Percentiles rank a stretch among this genome's conserved stretches.
These are phyloP conservation scores for Curvularia hawaiiensis DNA, from an alignment of 2,329 filamentous ascomycete genomes.

Conservation along the genomic window DNA sequence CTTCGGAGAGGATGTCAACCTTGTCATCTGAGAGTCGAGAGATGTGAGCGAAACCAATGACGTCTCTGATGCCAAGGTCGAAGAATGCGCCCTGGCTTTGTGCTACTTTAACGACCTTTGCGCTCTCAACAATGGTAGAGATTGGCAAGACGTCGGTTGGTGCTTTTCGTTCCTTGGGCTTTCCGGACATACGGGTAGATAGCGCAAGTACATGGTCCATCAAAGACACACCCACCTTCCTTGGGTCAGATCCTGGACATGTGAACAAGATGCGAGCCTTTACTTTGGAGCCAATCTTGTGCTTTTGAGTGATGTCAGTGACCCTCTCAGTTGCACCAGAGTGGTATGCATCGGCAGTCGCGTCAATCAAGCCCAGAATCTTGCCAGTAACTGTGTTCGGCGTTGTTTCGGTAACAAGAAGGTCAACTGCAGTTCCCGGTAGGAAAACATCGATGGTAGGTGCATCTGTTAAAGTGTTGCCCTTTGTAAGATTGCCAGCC, in stretches of 20 bases:
- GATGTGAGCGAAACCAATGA: conserved; percentile 92
- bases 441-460: conserved; percentile 89
- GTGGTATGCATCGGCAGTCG: conserved; percentile 88
- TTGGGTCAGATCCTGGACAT: conserved; percentile 77
- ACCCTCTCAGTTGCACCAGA: conserved; percentile 75
- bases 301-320: conserved; percentile 74
- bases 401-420: conserved; percentile 78
- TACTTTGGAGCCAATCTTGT: conserved; percentile 81
- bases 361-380: conserved; percentile 88
- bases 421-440: conserved; percentile 86
- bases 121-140: conserved; percentile 77
- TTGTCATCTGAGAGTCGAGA: conserved; percentile 90
- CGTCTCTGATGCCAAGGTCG: conserved; percentile 68
- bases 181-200: conserved; percentile 46
- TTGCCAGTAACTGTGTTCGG: conserved; percentile 82
- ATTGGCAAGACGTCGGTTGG: conserved; percentile 68
- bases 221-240: conserved; percentile 86
- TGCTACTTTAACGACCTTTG: conserved; percentile 80
- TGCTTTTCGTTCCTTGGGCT: conserved; percentile 52
- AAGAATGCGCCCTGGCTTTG: conserved; percentile 81
- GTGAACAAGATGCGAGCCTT: conserved; percentile 88
- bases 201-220: conserved; percentile 82
- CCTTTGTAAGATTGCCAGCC: conserved; percentile 68
- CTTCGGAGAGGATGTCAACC: conserved; percentile 78
- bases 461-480: conserved; percentile 72